Percentiles rank a stretch among this genome's conserved stretches.
phyloP scores from a whole-genome alignment of 2,329 filamentous ascomycete genomes.

The Penicillium sp. region DNA sequence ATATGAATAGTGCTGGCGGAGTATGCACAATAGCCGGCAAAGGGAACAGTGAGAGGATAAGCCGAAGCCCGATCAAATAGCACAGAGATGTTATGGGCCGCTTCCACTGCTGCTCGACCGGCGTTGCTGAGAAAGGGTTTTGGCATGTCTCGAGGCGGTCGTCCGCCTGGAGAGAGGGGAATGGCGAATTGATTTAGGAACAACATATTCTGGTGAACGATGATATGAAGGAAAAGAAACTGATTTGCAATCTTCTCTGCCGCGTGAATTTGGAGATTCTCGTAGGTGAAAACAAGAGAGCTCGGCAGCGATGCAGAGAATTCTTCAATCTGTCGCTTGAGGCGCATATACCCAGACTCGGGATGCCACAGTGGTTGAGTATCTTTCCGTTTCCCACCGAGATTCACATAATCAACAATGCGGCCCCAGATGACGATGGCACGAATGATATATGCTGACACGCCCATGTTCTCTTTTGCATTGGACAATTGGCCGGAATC shows the following conservation, averaged over 20 bases:
- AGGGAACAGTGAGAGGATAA: slow-evolving; percentile 81
- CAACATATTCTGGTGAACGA: slow-evolving; percentile 82
- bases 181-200: slow-evolving; percentile 88
- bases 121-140: slow-evolving; percentile 74
- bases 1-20: slow-evolving; percentile 93
- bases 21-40: slow-evolving; percentile 92
- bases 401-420: slow-evolving; percentile 84
- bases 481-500: slow-evolving; percentile 65
- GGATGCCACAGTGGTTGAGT: slow-evolving; percentile 74
- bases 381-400: slow-evolving; percentile 81
- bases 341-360: slow-evolving; percentile 69
- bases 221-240: slow-evolving; percentile 87
- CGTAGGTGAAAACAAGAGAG: slow-evolving; percentile 67
- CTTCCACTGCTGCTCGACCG: slow-evolving; percentile 71
- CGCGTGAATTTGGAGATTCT: slow-evolving; percentile 81
- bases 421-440: slow-evolving; percentile 85
- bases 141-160: slow-evolving; percentile 68
- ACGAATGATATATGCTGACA: slow-evolving; percentile 84
- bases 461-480: slow-evolving; percentile 83
- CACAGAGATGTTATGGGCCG: slow-evolving; percentile 81
- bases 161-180: slow-evolving; percentile 61
- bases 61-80: slow-evolving; percentile 77
- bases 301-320: slow-evolving; percentile 69
- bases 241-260: slow-evolving; percentile 85
- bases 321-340: slow-evolving; percentile 68